Base-by-base conservation (phyloP, 495 filamentous ascomycete genomes). In the Extremus antarcticus region DNA sequence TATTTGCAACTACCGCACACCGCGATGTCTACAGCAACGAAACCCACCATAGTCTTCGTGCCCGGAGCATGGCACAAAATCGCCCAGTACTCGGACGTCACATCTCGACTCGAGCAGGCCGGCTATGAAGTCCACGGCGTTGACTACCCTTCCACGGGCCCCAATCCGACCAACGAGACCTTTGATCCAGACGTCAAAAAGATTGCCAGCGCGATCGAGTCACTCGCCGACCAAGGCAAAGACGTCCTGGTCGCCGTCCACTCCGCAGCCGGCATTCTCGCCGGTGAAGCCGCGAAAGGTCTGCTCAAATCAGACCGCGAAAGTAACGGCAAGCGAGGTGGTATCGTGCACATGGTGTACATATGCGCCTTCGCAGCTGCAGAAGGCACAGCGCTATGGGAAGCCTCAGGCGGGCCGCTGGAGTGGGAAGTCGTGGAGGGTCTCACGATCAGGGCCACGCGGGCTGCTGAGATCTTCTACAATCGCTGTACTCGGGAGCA, bases 291-390 rank as follows among this genome's bases (percentile, higher is more conserved):
- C 11, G 65, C 66, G 35, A 19, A 61, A 38, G 70, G 70, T 4
- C 48, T 71, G n/a, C 72, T 68, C 51, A 74, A 72, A 53, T 35
- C 25, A 1, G 63, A 71, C 7, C 65, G 76, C 1, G 53, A 59
- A 43, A 61, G 45, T 1, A 59, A 66, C 1, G 71, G 69, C 13
- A 60, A 72, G 25, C 29, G 54, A 7, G 74, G 75, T 4, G 77
- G 76, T 0, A 70, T 80, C 4, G 51, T 71, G 2, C 69, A 66
- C 19, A 52, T 78, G 19, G 53, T 75, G 16, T 76, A 73, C 55
- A 63, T 78, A 15, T 60, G 68, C 11, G 75, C 72, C 0, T 72
- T 77, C 46, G 64, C 61, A 15, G 57, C 47, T 2, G 19, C 47
- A 1, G 62, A 62, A 41, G 62, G 62, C 7, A 50, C 52, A 20